These are phyloP conservation scores for Backusella luteola DNA, from an alignment of 192 early-diverging fungal genomes.

Conservation along the genomic window DNA sequence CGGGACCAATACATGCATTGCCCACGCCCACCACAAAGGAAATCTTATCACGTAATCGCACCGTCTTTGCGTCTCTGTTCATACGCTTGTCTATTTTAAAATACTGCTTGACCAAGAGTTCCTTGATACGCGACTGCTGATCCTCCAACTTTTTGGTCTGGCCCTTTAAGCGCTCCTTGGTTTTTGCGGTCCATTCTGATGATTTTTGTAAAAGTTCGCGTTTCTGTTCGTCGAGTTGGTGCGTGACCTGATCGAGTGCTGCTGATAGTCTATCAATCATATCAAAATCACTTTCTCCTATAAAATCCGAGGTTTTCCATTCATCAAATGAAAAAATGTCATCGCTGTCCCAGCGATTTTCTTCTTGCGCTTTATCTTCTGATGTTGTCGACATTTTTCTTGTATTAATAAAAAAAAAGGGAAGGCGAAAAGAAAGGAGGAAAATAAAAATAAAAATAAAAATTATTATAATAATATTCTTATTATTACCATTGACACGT, in stretches of 20 bases:
- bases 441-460: not conserved
- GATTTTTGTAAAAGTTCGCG: conserved; percentile 29
- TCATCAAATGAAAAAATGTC: conserved; percentile 11
- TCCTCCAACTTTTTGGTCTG: conserved; percentile 35
- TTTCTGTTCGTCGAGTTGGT: conserved; percentile 31
- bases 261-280: conserved; percentile 39
- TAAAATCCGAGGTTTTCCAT: conserved; percentile 14
- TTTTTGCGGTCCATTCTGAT: conserved; percentile 33
- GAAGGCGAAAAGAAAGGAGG: not conserved
- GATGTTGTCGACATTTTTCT: not conserved
- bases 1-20: conserved; percentile 60
- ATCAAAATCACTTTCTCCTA: conserved; percentile 42
- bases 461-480: not conserved
- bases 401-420: not conserved
- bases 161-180: conserved; percentile 13
- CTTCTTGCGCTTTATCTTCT: not conserved
- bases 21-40: conserved; percentile 66
- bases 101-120: conserved; percentile 25
- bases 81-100: conserved; percentile 26
- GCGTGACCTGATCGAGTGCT: conserved; percentile 33
- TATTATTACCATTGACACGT: not conserved
- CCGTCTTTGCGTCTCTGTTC: conserved; percentile 42
- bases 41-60: conserved; percentile 57
- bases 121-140: conserved; percentile 22
- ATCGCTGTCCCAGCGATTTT: not conserved